Evolutionary conservation across 495 filamentous ascomycete species (phyloP).

Genomic region (Pyronema domesticum): DNA sequence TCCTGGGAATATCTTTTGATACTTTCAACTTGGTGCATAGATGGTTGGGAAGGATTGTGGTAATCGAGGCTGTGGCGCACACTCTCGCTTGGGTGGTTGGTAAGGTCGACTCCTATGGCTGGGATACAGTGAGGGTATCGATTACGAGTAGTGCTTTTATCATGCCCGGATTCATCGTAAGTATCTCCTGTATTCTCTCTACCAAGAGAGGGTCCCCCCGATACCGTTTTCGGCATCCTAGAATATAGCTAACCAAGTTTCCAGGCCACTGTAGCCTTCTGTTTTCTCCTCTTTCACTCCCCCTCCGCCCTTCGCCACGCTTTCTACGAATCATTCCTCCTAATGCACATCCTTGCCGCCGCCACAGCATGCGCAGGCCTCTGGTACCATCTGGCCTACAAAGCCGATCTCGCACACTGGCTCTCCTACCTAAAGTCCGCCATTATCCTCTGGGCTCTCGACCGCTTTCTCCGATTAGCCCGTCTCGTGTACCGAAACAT

Average conservation of each 20-base stretch:
- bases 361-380: slow-evolving; percentile 46
- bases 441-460: slow-evolving; percentile 46
- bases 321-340: slow-evolving; percentile 77
- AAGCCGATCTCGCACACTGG: slow-evolving; percentile 34
- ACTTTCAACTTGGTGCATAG: slow-evolving; percentile 90
- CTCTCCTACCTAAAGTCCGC: slow-evolving; percentile 42
- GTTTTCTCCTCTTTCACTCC: slow-evolving; percentile 50
- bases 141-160: slow-evolving; percentile 28
- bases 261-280: slow-evolving; percentile 40
- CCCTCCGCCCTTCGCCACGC: slow-evolving; percentile 63
- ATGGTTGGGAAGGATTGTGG: slow-evolving; percentile 81
- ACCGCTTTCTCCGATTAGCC: slow-evolving; percentile 39
- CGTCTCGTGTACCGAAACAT: slow-evolving; percentile 49
- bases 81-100: slow-evolving; percentile 41
- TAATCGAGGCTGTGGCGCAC: slow-evolving; percentile 59
- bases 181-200: too few species aligned
- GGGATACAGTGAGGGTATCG: slow-evolving; percentile 28
- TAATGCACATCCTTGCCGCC: slow-evolving; percentile 56
- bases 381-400: slow-evolving; percentile 49
- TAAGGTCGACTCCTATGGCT: slow-evolving; percentile 27
- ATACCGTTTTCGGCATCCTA: too few species aligned
- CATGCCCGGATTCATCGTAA: slow-evolving; percentile 38
- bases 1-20: slow-evolving; percentile 82
- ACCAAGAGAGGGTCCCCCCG: too few species aligned
- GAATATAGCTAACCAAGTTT: background rate